A percentile compares a stretch with the other conserved stretches of the same genome.
These are phyloP conservation scores for Macrocybe sp. DNA, from an alignment of 1,284 basidiomycete species.

Conservation along the genomic window DNA sequence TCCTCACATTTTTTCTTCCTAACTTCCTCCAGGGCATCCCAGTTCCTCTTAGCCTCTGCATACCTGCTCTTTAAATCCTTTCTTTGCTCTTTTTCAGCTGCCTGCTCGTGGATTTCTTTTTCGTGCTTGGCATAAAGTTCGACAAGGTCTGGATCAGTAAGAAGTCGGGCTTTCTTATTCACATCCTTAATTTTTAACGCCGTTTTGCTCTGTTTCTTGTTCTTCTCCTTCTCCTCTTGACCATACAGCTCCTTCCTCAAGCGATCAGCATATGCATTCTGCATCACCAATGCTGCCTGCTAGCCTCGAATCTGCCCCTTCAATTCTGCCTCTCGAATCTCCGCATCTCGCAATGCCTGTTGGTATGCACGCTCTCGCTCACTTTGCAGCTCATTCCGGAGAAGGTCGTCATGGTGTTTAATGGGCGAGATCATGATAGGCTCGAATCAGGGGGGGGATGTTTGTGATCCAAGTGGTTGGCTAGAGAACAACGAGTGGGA, in stretches of 20 bases:
- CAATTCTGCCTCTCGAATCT: not conserved
- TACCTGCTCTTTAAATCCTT: too few relatives aligned
- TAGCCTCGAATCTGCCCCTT: not conserved
- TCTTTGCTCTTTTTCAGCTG: too few relatives aligned
- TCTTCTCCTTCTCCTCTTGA: not conserved
- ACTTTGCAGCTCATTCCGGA: not conserved
- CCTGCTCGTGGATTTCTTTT: too few relatives aligned
- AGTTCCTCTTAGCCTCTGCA: too few relatives aligned
- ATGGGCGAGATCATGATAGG: not conserved
- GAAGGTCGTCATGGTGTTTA: not conserved
- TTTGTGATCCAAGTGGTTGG: not conserved
- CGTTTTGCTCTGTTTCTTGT: not conserved
- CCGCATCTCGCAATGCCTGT: slow-evolving; percentile 1
- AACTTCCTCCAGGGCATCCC: too few relatives aligned
- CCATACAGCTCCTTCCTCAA: not conserved
- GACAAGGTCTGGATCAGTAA: too few relatives aligned
- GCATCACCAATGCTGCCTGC: slow-evolving; percentile 3
- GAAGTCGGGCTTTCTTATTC: too few relatives aligned
- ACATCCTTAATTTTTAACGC: too few relatives aligned
- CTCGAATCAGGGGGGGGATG: not conserved
- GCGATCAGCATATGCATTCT: not conserved
- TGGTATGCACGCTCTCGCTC: not conserved
- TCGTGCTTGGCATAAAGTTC: too few relatives aligned
- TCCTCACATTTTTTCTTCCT: too few relatives aligned
- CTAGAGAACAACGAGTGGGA: not conserved